These are phyloP conservation scores for Vigna unguiculata DNA, from an alignment of 306 rosid species.

Conservation along the genomic window DNA sequence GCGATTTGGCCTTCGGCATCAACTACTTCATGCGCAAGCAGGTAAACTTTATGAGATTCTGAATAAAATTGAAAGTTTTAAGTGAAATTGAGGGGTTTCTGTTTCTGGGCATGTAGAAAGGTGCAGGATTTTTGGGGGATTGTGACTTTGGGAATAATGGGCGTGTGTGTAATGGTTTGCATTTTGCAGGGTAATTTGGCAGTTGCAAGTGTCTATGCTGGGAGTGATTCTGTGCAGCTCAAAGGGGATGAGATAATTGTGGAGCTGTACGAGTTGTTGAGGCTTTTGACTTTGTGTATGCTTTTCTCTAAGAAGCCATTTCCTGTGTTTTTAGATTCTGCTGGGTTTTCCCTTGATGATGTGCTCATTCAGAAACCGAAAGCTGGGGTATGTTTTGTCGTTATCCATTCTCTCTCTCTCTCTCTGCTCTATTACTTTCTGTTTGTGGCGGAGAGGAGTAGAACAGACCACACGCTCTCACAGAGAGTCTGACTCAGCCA, in stretches of 20 bases:
- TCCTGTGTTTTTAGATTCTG: conserved; percentile 88
- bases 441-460: conserved; percentile 23
- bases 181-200: conserved; percentile 79
- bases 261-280: conserved; percentile 71
- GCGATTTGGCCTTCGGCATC: conserved; percentile 98
- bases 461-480: conserved; percentile 36
- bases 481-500: conserved; percentile 9
- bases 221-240: conserved; percentile 71
- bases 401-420: conserved; percentile 5
- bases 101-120: conserved; percentile 11
- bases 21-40: conserved; percentile 92
- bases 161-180: conserved; percentile 22
- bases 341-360: conserved; percentile 76
- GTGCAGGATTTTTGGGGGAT: not conserved
- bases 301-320: conserved; percentile 92
- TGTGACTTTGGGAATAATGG: conserved; percentile 4
- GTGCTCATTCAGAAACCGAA: conserved; percentile 94
- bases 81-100: not conserved
- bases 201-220: conserved; percentile 94
- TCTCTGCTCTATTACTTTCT: not conserved
- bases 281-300: conserved; percentile 78
- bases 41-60: conserved; percentile 48
- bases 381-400: conserved; percentile 75
- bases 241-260: conserved; percentile 73
- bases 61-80: not conserved